A percentile compares a stretch with the other conserved stretches of the same genome.
Conservation (phyloP, 768 basidiomycete genomes). For the Calocera viscosa region DNA sequence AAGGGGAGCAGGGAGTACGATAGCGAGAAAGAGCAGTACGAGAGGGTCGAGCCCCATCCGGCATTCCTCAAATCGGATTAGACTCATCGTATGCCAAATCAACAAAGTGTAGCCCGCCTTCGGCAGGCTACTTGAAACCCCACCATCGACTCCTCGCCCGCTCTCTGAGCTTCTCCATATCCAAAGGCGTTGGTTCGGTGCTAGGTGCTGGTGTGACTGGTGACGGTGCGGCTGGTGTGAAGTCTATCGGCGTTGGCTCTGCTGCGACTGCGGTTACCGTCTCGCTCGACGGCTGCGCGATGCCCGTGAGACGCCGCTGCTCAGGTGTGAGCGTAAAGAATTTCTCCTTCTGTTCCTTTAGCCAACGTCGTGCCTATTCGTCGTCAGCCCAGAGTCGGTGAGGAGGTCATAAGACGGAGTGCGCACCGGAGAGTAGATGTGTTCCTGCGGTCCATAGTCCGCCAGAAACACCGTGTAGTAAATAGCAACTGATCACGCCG, state of each 20-base stretch:
- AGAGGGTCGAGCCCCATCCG: not conserved
- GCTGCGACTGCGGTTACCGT: not conserved
- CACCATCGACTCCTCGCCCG: not conserved
- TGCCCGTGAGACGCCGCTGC: slow-evolving; percentile 29
- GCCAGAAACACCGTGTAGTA: slow-evolving; percentile 47
- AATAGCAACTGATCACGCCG: not conserved
- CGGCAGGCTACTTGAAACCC: not conserved
- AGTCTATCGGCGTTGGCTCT: not conserved
- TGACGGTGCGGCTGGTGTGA: no score
- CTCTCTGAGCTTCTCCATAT: not conserved
- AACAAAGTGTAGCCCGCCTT: no score
- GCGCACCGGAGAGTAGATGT: slow-evolving; percentile 56
- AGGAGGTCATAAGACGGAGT: not conserved
- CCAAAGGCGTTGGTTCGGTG: not conserved
- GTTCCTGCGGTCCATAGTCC: slow-evolving; percentile 59
- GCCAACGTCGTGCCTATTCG: slow-evolving; percentile 47
- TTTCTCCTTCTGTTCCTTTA: slow-evolving; percentile 34
- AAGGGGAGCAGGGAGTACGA: not conserved
- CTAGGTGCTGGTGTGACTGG: not conserved
- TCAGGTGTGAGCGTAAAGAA: slow-evolving; percentile 50
- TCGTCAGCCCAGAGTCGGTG: not conserved
- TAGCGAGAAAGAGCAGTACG: not conserved
- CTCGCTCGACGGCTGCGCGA: not conserved
- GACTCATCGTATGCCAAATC: not conserved
- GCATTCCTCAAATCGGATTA: not conserved